A percentile compares a stretch with the other conserved stretches of the same genome.
These are phyloP conservation scores for Colletotrichum sp. DNA, from an alignment of 2,329 filamentous ascomycete genomes.

Conservation along the genomic window DNA sequence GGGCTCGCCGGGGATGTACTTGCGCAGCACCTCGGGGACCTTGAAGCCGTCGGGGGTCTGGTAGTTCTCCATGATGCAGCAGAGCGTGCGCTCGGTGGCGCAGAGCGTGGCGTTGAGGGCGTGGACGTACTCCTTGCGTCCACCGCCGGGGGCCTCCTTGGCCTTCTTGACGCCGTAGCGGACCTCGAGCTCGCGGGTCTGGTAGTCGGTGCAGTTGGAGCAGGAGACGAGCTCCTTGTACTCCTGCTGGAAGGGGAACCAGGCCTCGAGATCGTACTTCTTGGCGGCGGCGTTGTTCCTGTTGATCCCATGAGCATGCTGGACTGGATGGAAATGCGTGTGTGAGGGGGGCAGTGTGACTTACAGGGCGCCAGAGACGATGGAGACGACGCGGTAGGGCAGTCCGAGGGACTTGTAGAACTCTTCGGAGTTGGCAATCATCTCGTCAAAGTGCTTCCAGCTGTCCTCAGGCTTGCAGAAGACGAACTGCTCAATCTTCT, in stretches of 20 bases:
- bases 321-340: background rate
- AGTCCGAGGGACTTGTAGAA: slow-evolving; percentile 92
- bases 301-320: background rate
- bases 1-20: slow-evolving; percentile 88
- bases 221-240: slow-evolving; percentile 99
- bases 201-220: slow-evolving; percentile 82
- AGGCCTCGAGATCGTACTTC: slow-evolving; percentile 96
- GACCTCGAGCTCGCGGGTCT: slow-evolving; percentile 92
- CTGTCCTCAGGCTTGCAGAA: slow-evolving; percentile 86
- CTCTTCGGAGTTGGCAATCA: slow-evolving; percentile 90
- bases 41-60: slow-evolving; percentile 86
- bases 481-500: slow-evolving; percentile 87
- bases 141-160: slow-evolving; percentile 23
- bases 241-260: slow-evolving; percentile 95
- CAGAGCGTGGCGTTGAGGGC: slow-evolving; percentile 88
- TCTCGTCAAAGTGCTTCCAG: slow-evolving; percentile 91
- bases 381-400: slow-evolving; percentile 90
- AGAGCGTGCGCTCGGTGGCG: slow-evolving; percentile 90
- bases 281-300: slow-evolving; percentile 72
- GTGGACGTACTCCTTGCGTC: slow-evolving; percentile 90
- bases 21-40: slow-evolving; percentile 82
- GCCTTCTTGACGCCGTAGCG: slow-evolving; percentile 81
- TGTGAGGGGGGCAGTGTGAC: background rate
- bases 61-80: slow-evolving; percentile 96
- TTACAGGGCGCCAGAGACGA: slow-evolving; percentile 87